Conservation (phyloP, 768 basidiomycete genomes). For the Tulasnella sp. region DNA sequence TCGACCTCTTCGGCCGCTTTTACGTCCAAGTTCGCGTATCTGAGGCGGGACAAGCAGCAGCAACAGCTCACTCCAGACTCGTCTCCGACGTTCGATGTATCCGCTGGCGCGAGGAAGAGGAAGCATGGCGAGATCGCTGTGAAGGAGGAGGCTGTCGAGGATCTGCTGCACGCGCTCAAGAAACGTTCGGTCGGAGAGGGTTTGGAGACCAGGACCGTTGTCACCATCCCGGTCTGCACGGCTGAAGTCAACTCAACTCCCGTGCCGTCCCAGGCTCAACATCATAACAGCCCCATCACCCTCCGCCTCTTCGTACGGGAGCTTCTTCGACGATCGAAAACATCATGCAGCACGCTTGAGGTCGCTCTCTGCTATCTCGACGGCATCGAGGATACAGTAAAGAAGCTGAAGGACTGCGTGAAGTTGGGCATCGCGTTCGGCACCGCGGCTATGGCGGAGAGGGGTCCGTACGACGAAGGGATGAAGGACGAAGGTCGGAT, state of each 20-base stretch:
- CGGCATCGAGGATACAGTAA: constrained; percentile 35
- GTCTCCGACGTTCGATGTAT: background rate
- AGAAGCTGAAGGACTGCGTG: constrained; percentile 7
- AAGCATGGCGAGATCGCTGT: background rate
- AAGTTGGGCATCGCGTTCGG: constrained; percentile 9
- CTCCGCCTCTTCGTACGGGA: constrained; percentile 60
- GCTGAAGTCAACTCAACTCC: background rate
- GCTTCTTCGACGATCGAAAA: constrained; percentile 75
- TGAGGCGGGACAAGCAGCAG: background rate
- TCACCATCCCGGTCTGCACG: background rate
- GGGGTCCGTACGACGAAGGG: constrained; percentile 15
- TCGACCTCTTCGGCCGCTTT: background rate
- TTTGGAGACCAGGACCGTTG: no score
- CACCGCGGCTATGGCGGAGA: constrained; percentile 9
- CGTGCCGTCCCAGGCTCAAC: background rate
- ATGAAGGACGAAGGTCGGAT: constrained; percentile 14
- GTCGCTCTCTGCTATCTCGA: constrained; percentile 82
- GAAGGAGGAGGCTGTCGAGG: background rate
- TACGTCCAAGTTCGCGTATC: background rate
- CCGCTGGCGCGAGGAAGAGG: background rate
- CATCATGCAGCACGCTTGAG: constrained; percentile 72
- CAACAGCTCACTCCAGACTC: constrained; percentile 11
- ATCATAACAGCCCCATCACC: constrained; percentile 2
- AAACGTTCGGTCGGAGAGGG: background rate
- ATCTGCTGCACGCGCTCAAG: background rate